Evolutionary conservation across 768 basidiomycete species (phyloP).

Genomic region (Tubosaeta sp.): DNA sequence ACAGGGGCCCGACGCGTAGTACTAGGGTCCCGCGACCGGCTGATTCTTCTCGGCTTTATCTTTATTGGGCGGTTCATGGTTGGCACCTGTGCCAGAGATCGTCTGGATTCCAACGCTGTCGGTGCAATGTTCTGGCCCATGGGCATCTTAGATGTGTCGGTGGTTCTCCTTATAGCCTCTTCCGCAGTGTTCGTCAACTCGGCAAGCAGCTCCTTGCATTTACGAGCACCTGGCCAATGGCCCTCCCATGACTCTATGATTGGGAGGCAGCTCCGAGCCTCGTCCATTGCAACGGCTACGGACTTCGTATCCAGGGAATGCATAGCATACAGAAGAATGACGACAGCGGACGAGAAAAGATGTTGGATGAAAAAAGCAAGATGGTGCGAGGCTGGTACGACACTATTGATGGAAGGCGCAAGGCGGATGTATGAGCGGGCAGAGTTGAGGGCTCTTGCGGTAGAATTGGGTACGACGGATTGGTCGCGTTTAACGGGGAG

Average conservation of each 20-base stretch:
- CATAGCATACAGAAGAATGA: constrained; percentile 83
- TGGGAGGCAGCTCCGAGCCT: constrained; percentile 66
- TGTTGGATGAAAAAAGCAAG: constrained; percentile 88
- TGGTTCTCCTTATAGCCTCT: constrained; percentile 51
- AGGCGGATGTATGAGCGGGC: constrained; percentile 83
- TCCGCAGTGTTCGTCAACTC: constrained; percentile 67
- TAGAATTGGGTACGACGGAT: constrained; percentile 64
- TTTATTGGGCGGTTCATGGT: constrained; percentile 48
- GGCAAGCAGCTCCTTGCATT: constrained; percentile 76
- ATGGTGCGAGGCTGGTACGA: constrained; percentile 82
- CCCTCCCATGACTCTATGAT: constrained; percentile 82
- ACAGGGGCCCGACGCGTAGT: constrained; percentile 52
- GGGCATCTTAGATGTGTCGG: constrained; percentile 20
- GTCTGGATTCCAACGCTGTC: constrained; percentile 47
- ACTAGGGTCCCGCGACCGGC: constrained; percentile 55
- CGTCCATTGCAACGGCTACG: constrained; percentile 73
- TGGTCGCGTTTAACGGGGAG: constrained; percentile 76
- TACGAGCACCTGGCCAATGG: constrained; percentile 82
- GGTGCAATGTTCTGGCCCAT: constrained; percentile 27
- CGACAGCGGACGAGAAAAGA: constrained; percentile 83
- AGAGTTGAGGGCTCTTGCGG: constrained; percentile 74
- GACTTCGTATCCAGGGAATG: constrained; percentile 65
- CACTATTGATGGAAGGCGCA: constrained; percentile 79
- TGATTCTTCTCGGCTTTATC: constrained; percentile 49
- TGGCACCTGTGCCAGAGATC: constrained; percentile 46